Conservation (phyloP, 192 early-diverging fungal genomes). For the Lobosporangium transversale region DNA sequence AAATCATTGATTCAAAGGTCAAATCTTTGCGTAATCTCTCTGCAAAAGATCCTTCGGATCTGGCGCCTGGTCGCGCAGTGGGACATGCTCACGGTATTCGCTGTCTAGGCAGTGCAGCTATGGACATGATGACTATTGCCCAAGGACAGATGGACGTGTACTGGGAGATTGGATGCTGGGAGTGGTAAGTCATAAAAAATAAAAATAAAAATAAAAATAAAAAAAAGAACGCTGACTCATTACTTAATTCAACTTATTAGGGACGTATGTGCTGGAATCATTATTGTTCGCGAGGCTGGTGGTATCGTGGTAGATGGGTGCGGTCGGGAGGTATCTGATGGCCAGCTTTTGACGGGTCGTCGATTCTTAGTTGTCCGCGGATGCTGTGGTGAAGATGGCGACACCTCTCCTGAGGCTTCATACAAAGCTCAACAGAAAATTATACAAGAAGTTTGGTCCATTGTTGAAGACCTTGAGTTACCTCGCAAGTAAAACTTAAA, state of each 20-base stretch:
- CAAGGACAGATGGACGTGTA: constrained; percentile 87
- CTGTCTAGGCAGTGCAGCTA: constrained; percentile 77
- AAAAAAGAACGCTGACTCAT: too few species aligned
- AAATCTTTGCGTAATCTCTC: constrained; percentile 74
- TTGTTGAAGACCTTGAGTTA: constrained; percentile 66
- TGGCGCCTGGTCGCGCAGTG: constrained; percentile 50
- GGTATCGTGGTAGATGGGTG: constrained; percentile 76
- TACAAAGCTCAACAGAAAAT: constrained; percentile 62
- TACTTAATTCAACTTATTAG: too few species aligned
- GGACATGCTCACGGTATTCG: constrained; percentile 78
- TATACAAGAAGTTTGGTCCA: constrained; percentile 64
- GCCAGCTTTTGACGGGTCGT: constrained; percentile 59
- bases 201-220: background rate
- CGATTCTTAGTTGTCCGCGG: constrained; percentile 64
- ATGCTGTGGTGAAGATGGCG: constrained; percentile 42
- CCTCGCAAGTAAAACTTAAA: constrained; percentile 48
- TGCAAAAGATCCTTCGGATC: constrained; percentile 53
- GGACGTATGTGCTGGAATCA: constrained; percentile 91
- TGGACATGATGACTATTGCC: constrained; percentile 83
- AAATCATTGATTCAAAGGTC: constrained; percentile 73
- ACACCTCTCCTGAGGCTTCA: constrained; percentile 33
- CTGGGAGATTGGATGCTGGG: constrained; percentile 90
- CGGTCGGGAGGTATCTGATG: constrained; percentile 42
- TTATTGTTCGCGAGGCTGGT: constrained; percentile 87
- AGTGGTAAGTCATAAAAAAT: constrained; percentile 52